These are phyloP conservation scores for Fibroporia radiculosa DNA, from an alignment of 768 basidiomycete genomes.

Conservation along the genomic window DNA sequence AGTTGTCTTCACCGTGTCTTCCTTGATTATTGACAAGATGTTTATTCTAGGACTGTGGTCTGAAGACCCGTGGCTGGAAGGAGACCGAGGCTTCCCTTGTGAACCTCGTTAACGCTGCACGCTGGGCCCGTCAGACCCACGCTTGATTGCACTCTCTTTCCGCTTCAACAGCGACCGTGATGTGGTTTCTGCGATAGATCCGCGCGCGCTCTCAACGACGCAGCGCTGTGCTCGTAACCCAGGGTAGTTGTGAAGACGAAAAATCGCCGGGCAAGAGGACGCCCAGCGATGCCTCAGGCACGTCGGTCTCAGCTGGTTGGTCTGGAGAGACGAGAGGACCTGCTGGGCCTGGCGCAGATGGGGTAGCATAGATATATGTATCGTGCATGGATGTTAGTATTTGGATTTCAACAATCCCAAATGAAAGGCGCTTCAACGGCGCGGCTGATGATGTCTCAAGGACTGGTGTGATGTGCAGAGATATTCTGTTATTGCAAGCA, in stretches of 20 bases:
- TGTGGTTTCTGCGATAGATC: constrained; percentile 49
- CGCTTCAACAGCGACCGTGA: constrained; percentile 92
- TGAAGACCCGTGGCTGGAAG: constrained; percentile 98
- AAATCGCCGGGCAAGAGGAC: constrained; percentile 15
- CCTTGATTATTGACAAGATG: background rate
- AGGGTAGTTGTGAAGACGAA: constrained; percentile 43
- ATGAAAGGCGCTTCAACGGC: constrained; percentile 19
- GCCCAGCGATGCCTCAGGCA: constrained; percentile 1
- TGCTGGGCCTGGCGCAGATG: background rate
- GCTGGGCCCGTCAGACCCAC: constrained; percentile 85
- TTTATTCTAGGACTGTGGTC: constrained; percentile 71
- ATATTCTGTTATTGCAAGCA: constrained; percentile 3
- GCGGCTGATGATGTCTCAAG: constrained; percentile 1
- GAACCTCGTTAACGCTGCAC: constrained; percentile 87
- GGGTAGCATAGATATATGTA: background rate
- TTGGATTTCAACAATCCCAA: constrained; percentile 80
- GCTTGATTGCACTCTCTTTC: constrained; percentile 47
- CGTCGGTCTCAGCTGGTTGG: constrained; percentile 11
- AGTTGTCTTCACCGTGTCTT: constrained; percentile 4
- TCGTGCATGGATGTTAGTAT: constrained; percentile 29
- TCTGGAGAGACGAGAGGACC: constrained; percentile 3
- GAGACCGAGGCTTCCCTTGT: constrained; percentile 87
- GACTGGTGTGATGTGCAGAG: background rate
- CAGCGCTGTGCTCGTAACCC: constrained; percentile 29
- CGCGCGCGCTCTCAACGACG: constrained; percentile 21